Conservation (phyloP, 148 eudicot genomes). For the Fagopyrum tataricum region DNA sequence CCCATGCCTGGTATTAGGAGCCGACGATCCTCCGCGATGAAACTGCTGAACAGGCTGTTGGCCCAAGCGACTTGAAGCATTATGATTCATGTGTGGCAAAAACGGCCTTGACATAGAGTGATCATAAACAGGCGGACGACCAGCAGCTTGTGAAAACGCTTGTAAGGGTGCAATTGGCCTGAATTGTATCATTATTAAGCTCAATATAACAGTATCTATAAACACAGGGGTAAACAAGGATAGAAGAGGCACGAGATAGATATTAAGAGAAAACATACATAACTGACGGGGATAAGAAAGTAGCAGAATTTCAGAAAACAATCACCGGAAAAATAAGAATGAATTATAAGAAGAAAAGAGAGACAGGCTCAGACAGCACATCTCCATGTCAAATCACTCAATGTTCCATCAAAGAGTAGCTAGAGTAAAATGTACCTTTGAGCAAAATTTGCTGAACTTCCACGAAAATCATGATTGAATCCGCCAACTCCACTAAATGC, state of each 20-base stretch:
- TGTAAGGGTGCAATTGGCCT: conserved; percentile 61
- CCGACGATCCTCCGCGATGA: conserved; percentile 47
- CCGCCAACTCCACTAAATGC: conserved; percentile 40
- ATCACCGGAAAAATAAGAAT: neutral
- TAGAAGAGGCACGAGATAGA: too few relatives aligned
- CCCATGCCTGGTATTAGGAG: conserved; percentile 48
- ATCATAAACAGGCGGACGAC: conserved; percentile 39
- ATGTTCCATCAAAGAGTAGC: too few relatives aligned
- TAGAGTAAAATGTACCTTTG: conserved; percentile 47
- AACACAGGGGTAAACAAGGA: neutral
- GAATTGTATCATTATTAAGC: conserved; percentile 20
- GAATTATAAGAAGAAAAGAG: neutral
- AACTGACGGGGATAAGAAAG: too few relatives aligned
- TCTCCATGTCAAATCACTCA: too few relatives aligned
- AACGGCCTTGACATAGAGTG: conserved; percentile 31
- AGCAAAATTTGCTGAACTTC: conserved; percentile 24
- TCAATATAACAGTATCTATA: conserved; percentile 5
- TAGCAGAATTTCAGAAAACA: too few relatives aligned
- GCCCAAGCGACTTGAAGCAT: conserved; percentile 58
- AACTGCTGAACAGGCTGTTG: conserved; percentile 59
- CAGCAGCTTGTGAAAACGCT: conserved; percentile 43
- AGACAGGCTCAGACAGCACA: too few relatives aligned
- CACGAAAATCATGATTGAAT: conserved; percentile 26
- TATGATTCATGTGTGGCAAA: conserved; percentile 20
- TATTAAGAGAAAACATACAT: too few relatives aligned